phyloP scores from a whole-genome alignment of 1,284 basidiomycete genomes.

The Thelephora terrestris region DNA sequence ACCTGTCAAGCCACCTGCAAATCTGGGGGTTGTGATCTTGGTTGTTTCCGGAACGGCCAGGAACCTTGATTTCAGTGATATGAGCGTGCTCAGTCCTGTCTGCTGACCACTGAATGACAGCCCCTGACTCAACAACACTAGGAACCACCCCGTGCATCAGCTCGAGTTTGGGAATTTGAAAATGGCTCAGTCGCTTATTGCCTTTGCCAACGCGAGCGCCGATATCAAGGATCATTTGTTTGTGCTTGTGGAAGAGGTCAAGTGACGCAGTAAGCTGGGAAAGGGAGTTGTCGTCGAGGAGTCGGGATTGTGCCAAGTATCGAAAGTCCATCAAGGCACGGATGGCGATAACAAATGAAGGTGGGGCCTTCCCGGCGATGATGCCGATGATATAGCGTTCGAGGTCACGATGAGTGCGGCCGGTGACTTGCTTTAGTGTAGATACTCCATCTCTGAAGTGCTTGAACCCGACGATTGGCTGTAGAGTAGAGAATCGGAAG shows the following conservation, averaged over 20 bases:
- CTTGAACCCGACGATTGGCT: constrained; percentile 3
- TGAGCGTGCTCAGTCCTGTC: constrained; percentile 23
- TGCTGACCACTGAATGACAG: constrained; percentile 22
- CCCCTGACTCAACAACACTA: constrained; percentile 17
- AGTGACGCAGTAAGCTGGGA: neutral
- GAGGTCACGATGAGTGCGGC: neutral
- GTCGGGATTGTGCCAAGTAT: neutral
- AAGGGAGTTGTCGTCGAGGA: neutral
- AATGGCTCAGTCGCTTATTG: constrained; percentile 1
- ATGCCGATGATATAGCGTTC: neutral
- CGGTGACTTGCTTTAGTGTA: constrained; percentile 1
- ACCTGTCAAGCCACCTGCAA: constrained; percentile 17
- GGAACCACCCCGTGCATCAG: constrained; percentile 22
- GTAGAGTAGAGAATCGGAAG: constrained; percentile 3
- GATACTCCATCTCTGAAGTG: constrained; percentile 3
- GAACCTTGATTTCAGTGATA: constrained; percentile 21
- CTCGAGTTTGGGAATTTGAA: constrained; percentile 13
- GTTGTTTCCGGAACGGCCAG: constrained; percentile 26
- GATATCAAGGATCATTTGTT: neutral
- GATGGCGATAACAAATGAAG: neutral
- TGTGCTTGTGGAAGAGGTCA: neutral
- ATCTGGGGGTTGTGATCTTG: constrained; percentile 22
- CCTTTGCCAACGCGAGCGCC: neutral
- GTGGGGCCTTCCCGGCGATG: neutral
- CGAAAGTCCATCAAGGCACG: neutral